Evolutionary conservation across 164 flowering plant species (phyloP).

Genomic region (Sextonia rubra): DNA sequence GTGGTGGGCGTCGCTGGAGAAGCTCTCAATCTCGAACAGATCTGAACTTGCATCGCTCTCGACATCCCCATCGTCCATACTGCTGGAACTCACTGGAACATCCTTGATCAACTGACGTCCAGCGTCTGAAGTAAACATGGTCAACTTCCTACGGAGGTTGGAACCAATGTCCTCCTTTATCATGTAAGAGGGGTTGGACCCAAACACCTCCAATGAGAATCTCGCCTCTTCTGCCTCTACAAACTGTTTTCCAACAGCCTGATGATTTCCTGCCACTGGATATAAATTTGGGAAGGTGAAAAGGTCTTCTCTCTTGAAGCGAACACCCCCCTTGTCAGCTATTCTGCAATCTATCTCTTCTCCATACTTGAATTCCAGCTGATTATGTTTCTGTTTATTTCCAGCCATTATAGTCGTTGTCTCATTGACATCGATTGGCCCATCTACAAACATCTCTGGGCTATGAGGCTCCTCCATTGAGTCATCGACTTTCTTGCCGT

Average conservation of each 20-base stretch:
- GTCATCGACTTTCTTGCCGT: conserved; percentile 9
- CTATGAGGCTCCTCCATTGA: conserved; percentile 5
- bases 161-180: conserved; percentile 27
- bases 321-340: conserved; percentile 2
- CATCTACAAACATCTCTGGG: conserved; percentile 4
- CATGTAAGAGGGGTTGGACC: conserved; percentile 26
- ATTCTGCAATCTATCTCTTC: conserved; percentile 11
- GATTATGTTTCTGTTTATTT: conserved; percentile 7
- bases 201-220: conserved; percentile 52
- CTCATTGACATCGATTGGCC: conserved; percentile 8
- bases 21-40: conserved; percentile 70
- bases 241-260: conserved; percentile 7
- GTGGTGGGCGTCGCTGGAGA: conserved; percentile 27
- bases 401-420: not conserved
- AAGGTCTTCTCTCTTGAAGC: conserved; percentile 18
- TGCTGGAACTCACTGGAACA: conserved; percentile 11
- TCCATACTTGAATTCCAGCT: conserved; percentile 9
- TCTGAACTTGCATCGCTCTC: conserved; percentile 85
- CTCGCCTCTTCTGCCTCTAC: conserved; percentile 21
- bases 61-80: conserved; percentile 20
- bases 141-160: conserved; percentile 27
- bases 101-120: conserved; percentile 19
- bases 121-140: conserved; percentile 39
- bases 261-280: conserved; percentile 14
- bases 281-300: conserved; percentile 23